These are phyloP conservation scores for Oryza meyeriana DNA, from an alignment of 176 grass and related monocot species.

Conservation along the genomic window DNA sequence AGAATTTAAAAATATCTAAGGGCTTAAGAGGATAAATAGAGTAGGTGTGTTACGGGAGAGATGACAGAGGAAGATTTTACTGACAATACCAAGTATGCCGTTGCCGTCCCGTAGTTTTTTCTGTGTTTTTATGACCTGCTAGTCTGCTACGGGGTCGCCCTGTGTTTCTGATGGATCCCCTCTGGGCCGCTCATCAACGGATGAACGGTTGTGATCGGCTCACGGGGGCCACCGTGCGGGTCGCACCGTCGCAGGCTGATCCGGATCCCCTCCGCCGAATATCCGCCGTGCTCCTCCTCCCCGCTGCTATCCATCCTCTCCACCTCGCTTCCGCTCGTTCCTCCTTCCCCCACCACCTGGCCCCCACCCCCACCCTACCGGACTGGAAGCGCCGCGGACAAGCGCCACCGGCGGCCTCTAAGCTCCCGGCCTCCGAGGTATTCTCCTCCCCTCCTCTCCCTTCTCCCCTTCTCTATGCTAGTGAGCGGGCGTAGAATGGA, in stretches of 20 bases:
- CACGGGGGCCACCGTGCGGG: background rate
- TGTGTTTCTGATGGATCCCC: too few species aligned
- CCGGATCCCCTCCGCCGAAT: slow-evolving; percentile 33
- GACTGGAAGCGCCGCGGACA: too few species aligned
- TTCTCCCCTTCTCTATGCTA: too few species aligned
- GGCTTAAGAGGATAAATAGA: too few species aligned
- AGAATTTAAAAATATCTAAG: too few species aligned
- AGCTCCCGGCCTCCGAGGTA: background rate
- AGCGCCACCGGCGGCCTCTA: too few species aligned
- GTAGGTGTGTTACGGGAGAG: too few species aligned
- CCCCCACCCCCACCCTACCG: background rate
- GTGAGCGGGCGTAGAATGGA: background rate
- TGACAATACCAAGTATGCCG: too few species aligned
- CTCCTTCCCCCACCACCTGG: background rate
- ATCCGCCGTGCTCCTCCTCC: background rate
- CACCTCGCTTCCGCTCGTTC: background rate
- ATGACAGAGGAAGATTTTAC: too few species aligned
- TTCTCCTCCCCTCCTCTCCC: background rate
- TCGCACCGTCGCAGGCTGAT: slow-evolving; percentile 25
- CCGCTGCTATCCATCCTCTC: background rate
- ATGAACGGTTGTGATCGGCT: background rate
- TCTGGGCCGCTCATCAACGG: background rate
- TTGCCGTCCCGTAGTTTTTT: too few species aligned
- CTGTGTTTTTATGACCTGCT: too few species aligned
- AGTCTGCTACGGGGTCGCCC: too few species aligned